Percentiles rank a stretch among this genome's conserved stretches.
Evolutionary conservation across 2,329 filamentous ascomycete genomes (phyloP).

Genomic region (Aspergillus oerlinghausenensis): DNA sequence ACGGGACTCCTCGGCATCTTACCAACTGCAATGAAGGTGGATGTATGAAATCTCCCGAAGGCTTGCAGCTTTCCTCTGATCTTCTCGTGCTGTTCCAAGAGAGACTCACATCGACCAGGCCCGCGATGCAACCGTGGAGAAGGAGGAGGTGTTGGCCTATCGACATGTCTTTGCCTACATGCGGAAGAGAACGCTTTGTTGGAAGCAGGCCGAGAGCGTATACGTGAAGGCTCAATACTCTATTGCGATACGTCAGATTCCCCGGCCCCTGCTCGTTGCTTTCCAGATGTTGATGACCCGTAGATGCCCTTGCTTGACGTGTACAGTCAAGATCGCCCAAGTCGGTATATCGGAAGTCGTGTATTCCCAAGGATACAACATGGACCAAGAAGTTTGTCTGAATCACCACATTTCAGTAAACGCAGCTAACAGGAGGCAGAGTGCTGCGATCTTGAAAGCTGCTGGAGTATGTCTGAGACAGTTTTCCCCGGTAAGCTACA

Average conservation of each 20-base stretch:
- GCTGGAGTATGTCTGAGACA: constrained; percentile 82
- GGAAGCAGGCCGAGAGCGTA: constrained; percentile 86
- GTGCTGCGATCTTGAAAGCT: constrained; percentile 74
- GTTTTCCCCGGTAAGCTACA: constrained; percentile 66
- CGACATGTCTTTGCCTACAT: constrained; percentile 92
- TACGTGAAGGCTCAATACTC: constrained; percentile 73
- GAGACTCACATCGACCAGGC: constrained; percentile 30
- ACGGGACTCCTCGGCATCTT: constrained; percentile 87
- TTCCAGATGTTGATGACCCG: constrained; percentile 3
- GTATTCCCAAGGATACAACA: constrained; percentile 89
- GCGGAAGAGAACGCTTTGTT: constrained; percentile 96
- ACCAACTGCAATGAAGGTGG: constrained; percentile 90
- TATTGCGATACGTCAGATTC: constrained; percentile 74
- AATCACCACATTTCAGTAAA: background rate
- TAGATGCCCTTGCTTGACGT: constrained; percentile 88
- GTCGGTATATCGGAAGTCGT: constrained; percentile 95
- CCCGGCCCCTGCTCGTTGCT: background rate
- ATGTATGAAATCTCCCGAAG: constrained; percentile 46
- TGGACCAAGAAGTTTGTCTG: constrained; percentile 65
- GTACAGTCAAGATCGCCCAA: constrained; percentile 97
- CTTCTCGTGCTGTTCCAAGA: background rate
- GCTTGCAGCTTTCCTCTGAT: background rate
- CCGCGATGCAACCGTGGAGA: constrained; percentile 74
- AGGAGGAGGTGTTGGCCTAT: constrained; percentile 66
- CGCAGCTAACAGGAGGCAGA: constrained; percentile 38